Percentiles rank a stretch among this genome's conserved stretches.
Conservation (phyloP, 169 alveolate species). For the Plasmodium cynomolgi region DNA sequence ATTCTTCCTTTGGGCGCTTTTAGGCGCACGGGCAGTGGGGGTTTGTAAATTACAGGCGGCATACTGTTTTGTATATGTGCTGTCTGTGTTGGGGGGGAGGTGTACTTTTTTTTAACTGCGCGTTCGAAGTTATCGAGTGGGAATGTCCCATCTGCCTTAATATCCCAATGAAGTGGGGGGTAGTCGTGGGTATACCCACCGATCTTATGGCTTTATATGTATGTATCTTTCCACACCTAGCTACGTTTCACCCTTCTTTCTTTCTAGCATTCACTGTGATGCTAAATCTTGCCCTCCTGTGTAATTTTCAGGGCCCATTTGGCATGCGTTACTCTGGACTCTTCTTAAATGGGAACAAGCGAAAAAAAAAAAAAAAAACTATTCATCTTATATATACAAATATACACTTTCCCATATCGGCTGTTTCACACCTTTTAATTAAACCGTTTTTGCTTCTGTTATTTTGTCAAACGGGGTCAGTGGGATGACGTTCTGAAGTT, state of each 20-base stretch:
- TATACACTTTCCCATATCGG: background rate
- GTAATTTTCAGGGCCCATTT: background rate
- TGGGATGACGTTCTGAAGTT: background rate
- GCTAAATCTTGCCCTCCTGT: background rate
- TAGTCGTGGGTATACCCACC: background rate
- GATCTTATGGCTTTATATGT: background rate
- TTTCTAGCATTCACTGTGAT: background rate
- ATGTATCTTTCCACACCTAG: background rate
- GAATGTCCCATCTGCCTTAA: background rate
- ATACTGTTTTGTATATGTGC: slow-evolving; percentile 39
- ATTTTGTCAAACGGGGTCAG: background rate
- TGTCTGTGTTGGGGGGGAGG: background rate
- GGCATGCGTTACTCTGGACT: background rate
- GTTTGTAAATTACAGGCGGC: slow-evolving; percentile 85
- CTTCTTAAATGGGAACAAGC: background rate
- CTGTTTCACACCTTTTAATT: background rate
- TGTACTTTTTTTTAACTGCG: background rate
- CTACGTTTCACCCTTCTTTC: background rate
- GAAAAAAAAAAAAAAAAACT: background rate
- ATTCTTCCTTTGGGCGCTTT: slow-evolving; percentile 87
- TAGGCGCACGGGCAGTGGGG: slow-evolving; percentile 82
- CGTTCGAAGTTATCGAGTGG: background rate
- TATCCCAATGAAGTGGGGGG: background rate
- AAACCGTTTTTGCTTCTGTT: background rate
- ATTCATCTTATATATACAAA: background rate